A percentile compares a stretch with the other conserved stretches of the same genome.
Evolutionary conservation across 805 yeast genomes (phyloP).

Genomic region (Cyberlindnera veronae): DNA sequence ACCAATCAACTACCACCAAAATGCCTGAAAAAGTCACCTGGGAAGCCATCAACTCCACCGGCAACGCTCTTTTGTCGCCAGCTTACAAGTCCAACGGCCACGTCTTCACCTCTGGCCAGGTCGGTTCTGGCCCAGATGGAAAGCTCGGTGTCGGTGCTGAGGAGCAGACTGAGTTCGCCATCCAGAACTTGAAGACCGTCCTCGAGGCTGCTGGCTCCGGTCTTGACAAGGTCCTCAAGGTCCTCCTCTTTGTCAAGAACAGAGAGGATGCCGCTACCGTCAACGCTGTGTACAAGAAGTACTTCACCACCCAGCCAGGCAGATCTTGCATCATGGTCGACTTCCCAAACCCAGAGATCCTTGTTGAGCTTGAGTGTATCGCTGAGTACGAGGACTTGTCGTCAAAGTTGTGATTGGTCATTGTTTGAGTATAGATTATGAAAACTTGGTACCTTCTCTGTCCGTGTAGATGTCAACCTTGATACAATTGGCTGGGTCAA

Average conservation of each 20-base stretch:
- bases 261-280: constrained; percentile 39
- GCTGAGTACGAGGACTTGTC: constrained; percentile 29
- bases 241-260: constrained; percentile 44
- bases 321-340: constrained; percentile 50
- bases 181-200: constrained; percentile 39
- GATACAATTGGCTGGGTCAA: no score
- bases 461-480: background rate
- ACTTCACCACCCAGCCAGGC: constrained; percentile 48
- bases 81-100: constrained; percentile 38
- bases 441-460: no score
- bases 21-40: constrained; percentile 32
- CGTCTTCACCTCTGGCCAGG: constrained; percentile 48
- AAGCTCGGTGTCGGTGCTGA: constrained; percentile 39
- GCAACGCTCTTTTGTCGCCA: constrained; percentile 37
- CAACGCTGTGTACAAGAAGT: constrained; percentile 44
- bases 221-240: constrained; percentile 45
- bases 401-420: constrained; percentile 8
- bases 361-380: constrained; percentile 51
- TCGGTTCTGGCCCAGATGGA: constrained; percentile 42
- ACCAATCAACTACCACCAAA: constrained; percentile 1
- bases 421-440: no score
- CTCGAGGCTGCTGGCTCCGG: constrained; percentile 45
- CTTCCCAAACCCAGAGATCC: constrained; percentile 47
- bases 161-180: constrained; percentile 43
- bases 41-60: constrained; percentile 31